phyloP scores from a whole-genome alignment of 1,284 basidiomycete genomes.

The Ceratobasidium sp. region DNA sequence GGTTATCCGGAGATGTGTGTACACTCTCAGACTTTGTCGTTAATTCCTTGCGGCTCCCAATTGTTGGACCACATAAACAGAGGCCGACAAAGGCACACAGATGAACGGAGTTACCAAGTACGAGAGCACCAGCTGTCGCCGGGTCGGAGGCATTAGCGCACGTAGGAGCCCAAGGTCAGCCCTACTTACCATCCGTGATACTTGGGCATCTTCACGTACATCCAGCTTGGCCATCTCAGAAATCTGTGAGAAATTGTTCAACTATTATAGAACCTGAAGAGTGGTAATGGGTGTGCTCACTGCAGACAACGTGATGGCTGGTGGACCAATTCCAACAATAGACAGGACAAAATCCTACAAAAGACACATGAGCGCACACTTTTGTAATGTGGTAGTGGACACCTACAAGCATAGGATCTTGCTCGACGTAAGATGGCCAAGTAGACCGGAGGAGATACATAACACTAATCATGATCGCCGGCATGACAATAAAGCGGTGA shows the following conservation, averaged over 20 bases:
- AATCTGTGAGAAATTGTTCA: too few relatives aligned
- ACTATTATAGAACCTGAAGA: too few relatives aligned
- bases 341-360: slow-evolving; percentile 32
- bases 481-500: slow-evolving; percentile 31
- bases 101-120: slow-evolving; percentile 34
- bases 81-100: slow-evolving; percentile 5
- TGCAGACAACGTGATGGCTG: slow-evolving; percentile 29
- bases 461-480: slow-evolving; percentile 27
- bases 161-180: neutral
- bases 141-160: neutral
- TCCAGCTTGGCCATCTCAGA: slow-evolving; percentile 30
- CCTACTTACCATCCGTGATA: slow-evolving; percentile 25
- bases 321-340: slow-evolving; percentile 31
- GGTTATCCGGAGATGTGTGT: too few relatives aligned
- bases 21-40: neutral
- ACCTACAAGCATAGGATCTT: slow-evolving; percentile 35
- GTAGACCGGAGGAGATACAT: slow-evolving; percentile 7
- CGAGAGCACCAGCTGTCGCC: slow-evolving; percentile 9
- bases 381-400: neutral
- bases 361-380: neutral
- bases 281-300: slow-evolving; percentile 3
- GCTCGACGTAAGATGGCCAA: slow-evolving; percentile 31
- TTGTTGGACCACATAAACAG: slow-evolving; percentile 21
- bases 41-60: slow-evolving; percentile 17
- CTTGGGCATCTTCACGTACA: slow-evolving; percentile 19